Percentiles rank a stretch among this genome's conserved stretches.
These are phyloP conservation scores for Phyllosticta citrichinensis DNA, from an alignment of 2,329 filamentous ascomycete genomes.

Conservation along the genomic window DNA sequence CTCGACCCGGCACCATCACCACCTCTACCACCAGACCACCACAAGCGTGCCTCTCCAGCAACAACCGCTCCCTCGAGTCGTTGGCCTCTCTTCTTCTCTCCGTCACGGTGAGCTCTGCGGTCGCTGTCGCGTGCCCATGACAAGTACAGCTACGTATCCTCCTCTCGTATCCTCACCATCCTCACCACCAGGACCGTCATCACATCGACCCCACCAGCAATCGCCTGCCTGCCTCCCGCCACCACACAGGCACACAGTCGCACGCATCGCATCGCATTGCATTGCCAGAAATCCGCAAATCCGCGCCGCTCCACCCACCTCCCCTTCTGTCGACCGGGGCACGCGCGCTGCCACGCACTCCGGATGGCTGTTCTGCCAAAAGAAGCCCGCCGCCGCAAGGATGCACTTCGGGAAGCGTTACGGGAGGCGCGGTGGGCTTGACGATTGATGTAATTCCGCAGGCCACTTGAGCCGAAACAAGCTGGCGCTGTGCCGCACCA, in stretches of 20 bases:
- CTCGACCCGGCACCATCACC: background rate
- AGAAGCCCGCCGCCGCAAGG: background rate
- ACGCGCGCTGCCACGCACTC: background rate
- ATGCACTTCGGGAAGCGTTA: conserved; percentile 7
- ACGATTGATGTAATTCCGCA: conserved; percentile 10
- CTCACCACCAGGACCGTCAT: background rate
- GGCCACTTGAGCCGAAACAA: conserved; percentile 3
- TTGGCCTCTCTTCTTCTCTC: background rate
- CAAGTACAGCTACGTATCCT: background rate
- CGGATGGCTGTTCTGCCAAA: background rate
- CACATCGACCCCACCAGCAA: no score
- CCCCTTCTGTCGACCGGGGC: background rate
- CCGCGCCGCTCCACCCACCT: background rate
- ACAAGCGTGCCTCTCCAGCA: background rate
- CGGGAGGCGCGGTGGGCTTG: conserved; percentile 6
- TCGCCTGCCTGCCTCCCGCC: no score
- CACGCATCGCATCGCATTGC: background rate
- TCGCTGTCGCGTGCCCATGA: background rate
- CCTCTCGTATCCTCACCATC: background rate
- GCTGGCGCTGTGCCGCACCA: conserved; percentile 7
- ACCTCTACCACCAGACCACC: background rate
- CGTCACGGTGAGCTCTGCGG: background rate
- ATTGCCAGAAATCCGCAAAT: background rate
- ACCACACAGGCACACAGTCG: no score
- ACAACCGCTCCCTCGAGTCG: background rate